Evolutionary conservation across 345 rosid genomes (phyloP).

Genomic region (Populus davidiana): DNA sequence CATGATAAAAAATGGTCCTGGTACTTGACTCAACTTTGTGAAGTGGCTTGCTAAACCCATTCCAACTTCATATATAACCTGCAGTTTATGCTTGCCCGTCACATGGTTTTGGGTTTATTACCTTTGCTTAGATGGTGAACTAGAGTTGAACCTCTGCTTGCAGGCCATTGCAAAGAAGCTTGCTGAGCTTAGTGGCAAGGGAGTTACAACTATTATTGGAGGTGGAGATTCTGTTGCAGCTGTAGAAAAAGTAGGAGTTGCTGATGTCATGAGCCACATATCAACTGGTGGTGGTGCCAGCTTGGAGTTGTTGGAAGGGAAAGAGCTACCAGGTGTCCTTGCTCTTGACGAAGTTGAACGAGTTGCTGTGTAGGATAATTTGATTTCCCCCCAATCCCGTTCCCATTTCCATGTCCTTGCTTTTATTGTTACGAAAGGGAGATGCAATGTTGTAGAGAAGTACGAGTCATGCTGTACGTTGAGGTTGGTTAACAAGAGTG

Average conservation of each 20-base stretch:
- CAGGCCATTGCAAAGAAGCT: slow-evolving; percentile 94
- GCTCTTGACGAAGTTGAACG: slow-evolving; percentile 69
- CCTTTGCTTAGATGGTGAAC: slow-evolving; percentile 8
- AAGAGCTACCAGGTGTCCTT: slow-evolving; percentile 77
- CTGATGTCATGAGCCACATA: slow-evolving; percentile 79
- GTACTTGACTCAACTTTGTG: neutral
- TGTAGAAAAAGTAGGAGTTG: slow-evolving; percentile 76
- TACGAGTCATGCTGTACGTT: slow-evolving; percentile 11
- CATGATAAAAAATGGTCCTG: neutral
- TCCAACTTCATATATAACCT: neutral
- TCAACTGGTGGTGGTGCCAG: slow-evolving; percentile 94
- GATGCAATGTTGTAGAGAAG: slow-evolving; percentile 12
- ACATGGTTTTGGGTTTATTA: neutral
- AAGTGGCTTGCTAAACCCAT: neutral
- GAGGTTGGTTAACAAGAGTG: slow-evolving; percentile 3
- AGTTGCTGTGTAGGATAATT: slow-evolving; percentile 42
- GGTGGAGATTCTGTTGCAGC: slow-evolving; percentile 93
- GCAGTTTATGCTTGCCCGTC: neutral
- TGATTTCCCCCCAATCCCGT: neutral
- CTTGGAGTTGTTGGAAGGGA: slow-evolving; percentile 83
- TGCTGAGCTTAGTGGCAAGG: slow-evolving; percentile 74
- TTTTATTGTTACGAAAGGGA: neutral
- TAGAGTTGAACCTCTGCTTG: slow-evolving; percentile 6
- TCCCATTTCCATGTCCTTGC: neutral
- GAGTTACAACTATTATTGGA: slow-evolving; percentile 79